Percentiles rank a stretch among this genome's conserved stretches.
Conservation (phyloP, 345 rosid genomes). For the Citropsis articulata region DNA sequence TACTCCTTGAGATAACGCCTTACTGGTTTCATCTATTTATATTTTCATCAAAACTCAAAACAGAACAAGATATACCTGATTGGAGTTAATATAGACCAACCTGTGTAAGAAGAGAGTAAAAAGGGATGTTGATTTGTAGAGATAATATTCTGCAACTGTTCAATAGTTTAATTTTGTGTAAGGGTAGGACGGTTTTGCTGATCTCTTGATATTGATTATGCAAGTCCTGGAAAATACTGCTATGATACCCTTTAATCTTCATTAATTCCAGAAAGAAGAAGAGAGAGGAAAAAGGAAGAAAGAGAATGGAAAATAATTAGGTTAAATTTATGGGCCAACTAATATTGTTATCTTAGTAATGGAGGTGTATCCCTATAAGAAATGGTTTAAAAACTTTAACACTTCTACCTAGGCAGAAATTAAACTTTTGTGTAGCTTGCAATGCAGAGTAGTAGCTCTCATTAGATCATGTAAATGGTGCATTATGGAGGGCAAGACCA, state of each 20-base stretch:
- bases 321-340: background rate
- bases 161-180: background rate
- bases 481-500: background rate
- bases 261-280: background rate
- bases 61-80: background rate
- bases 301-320: background rate
- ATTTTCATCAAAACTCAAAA: background rate
- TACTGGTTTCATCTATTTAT: background rate
- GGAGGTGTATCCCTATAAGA: background rate
- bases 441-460: background rate
- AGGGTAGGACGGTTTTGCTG: background rate
- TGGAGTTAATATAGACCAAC: background rate
- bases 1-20: background rate
- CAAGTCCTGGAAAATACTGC: background rate
- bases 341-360: background rate
- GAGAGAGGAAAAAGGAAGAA: background rate
- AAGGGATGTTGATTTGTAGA: background rate
- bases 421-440: background rate
- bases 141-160: background rate
- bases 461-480: background rate
- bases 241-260: background rate
- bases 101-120: background rate
- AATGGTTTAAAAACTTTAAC: background rate
- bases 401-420: background rate
- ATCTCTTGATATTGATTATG: background rate